Evolutionary conservation across 352 stramenopile genomes (phyloP), one percentile per base, ranked within the genome.

Genomic region (Achlya hypogyna): DNA sequence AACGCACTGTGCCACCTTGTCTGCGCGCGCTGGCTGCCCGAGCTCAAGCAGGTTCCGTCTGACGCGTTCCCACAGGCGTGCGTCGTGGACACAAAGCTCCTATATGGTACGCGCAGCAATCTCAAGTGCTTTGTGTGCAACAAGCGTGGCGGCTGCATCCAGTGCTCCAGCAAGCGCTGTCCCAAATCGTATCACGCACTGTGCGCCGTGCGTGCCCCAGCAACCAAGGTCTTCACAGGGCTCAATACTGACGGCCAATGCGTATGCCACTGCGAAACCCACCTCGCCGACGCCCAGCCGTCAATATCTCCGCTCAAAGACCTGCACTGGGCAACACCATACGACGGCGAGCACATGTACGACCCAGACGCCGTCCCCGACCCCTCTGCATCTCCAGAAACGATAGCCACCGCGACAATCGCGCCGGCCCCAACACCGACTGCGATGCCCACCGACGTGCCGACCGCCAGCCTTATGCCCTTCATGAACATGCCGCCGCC

Each of bases 21-120:
- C 58, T 96, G 88, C 51, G 72, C 87, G 43, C 84, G 89, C 53
- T 96, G 88, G 88, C 85, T 95, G 45, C 88, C 88, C 2, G 88
- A 96, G 73, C 82, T 96, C 32, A 87, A 75, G 53, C 81, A 90
- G 66, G 88, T 79, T 25, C 69, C 88, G 14, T 62, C 71, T 0
- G 83, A 80, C 22, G 65, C 72, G 35, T 72, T 88, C 72, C 76
- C 90, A 64, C 71, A 91, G 64, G 62, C 69, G 18, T 40, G 38
- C 9, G 47, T 69, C 27, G 77, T 94, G 31, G 71, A 92, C 42
- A 84, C 93, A 42, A 71, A 77, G 9, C 63, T 78, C 38, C 67
- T 95, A 25, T 80, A 94, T 47, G 71, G 69, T 27, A 92, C 78
- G 31, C 81, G 88, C 40, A 87, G 84, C 54, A 74, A 70, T 5